Evolutionary conservation across 169 alveolate species (phyloP), one percentile per base, ranked within the genome.

Genomic region (Eimeria praecox): DNA sequence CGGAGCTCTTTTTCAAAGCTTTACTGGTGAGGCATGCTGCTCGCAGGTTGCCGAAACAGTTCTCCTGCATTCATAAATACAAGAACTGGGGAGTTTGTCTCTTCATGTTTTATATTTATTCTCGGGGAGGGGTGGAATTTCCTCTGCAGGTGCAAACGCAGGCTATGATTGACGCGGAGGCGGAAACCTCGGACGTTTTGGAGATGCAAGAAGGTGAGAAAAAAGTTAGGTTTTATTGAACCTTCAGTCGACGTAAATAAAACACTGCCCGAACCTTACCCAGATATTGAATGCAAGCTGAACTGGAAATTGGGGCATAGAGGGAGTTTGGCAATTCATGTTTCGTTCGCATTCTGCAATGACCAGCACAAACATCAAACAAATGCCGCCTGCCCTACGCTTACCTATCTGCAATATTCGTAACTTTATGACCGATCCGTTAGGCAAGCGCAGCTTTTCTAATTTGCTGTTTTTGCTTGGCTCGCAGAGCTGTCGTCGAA

Each of bases 121-220:
- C 2, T 8, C 38, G 10, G 12, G 86, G 20, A 42, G 2, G 27
- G 77, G 77, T 30, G 44, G n/a, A 33, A 22, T 35, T 30, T 52
- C 22, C 38, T 5, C 44, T 85, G 59, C 92, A 85, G 92, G 92
- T 85, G 40, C 92, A 85, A 35, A 85, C 92, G 5, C 92, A 85
- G 59, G 92, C 92, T 6, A 85, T 42, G 92, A 54, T 85, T 16
- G 92, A 85, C 44, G 92, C 92, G 38, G 92, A 85, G 44, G 78
- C 92, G 59, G 92, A 85, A 40, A 85, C 92, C 16, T 85, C 78
- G 3, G 92, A 85, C 59, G 78, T 85, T n/a, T 46, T 85, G 27
- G 92, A 42, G 38, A 85, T 85, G 92, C 92, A 85, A 33, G 92
- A 85, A 12, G 92, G 92, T 85, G 59, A 52, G 80, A 35, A 49